Conservation (phyloP, 768 basidiomycete species). For the Tremella yokohamensis region DNA sequence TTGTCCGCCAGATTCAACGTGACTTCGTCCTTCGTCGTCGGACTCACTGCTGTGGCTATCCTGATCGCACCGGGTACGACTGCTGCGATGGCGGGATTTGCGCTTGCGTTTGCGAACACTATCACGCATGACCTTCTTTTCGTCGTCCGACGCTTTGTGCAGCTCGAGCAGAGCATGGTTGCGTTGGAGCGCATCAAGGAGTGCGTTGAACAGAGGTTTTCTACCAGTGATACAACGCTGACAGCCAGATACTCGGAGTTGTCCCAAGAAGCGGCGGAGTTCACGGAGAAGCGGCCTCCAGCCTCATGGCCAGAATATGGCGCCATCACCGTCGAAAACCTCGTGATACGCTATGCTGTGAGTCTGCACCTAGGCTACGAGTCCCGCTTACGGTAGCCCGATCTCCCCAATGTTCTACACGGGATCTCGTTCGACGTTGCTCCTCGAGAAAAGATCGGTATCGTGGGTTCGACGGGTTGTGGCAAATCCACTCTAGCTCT, state of each 20-base stretch:
- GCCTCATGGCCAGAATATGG: conserved; percentile 69
- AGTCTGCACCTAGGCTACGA: conserved; percentile 6
- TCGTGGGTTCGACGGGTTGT: conserved; percentile 53
- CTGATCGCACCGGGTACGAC: conserved; percentile 68
- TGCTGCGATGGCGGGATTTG: conserved; percentile 80
- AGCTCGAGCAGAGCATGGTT: conserved; percentile 89
- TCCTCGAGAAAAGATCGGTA: conserved; percentile 69
- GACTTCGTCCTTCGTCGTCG: conserved; percentile 67
- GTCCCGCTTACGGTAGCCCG: conserved; percentile 59
- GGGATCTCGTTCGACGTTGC: conserved; percentile 67
- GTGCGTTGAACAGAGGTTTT: conserved; percentile 54
- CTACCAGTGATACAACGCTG: background rate
- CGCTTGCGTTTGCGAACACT: conserved; percentile 75
- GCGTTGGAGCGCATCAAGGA: conserved; percentile 80
- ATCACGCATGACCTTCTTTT: conserved; percentile 64
- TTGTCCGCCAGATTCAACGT: conserved; percentile 71
- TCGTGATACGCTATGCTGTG: conserved; percentile 62
- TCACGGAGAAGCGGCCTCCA: conserved; percentile 77
- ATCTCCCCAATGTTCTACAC: conserved; percentile 81
- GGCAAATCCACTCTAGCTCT: conserved; percentile 56
- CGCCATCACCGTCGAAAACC: conserved; percentile 64
- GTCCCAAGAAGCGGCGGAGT: conserved; percentile 72
- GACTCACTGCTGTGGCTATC: conserved; percentile 66
- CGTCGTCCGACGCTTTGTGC: conserved; percentile 58
- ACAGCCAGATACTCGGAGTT: conserved; percentile 59